Evolutionary conservation across 345 rosid species (phyloP).

Genomic region (Boechera divaricarpa): DNA sequence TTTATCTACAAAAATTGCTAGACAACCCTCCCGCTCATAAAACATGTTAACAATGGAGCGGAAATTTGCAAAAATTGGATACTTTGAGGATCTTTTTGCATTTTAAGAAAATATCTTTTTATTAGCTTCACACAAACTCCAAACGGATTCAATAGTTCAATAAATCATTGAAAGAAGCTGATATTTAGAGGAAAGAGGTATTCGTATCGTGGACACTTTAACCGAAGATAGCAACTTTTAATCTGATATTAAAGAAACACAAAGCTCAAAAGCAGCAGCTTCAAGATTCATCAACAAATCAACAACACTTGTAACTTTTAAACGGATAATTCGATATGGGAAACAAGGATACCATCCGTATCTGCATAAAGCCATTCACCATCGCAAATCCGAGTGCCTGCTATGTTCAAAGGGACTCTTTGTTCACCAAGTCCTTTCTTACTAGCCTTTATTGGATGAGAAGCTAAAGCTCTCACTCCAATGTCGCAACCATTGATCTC

Average conservation of each 20-base stretch:
- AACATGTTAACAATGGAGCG: background rate
- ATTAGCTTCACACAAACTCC: slow-evolving; percentile 10
- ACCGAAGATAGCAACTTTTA: background rate
- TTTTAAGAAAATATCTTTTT: background rate
- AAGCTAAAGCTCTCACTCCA: slow-evolving; percentile 80
- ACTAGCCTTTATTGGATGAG: slow-evolving; percentile 84
- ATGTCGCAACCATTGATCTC: slow-evolving; percentile 89
- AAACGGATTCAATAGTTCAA: background rate
- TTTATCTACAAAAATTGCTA: no score
- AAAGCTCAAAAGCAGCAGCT: slow-evolving; percentile 16
- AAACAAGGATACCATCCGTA: slow-evolving; percentile 80
- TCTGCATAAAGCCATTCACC: slow-evolving; percentile 93
- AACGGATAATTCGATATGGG: slow-evolving; percentile 62
- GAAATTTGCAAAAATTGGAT: background rate
- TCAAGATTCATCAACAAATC: slow-evolving; percentile 14
- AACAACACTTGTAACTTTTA: slow-evolving; percentile 18
- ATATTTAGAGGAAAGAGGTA: no score
- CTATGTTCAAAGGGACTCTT: slow-evolving; percentile 68
- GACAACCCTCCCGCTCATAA: background rate
- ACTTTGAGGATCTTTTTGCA: background rate
- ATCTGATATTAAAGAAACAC: slow-evolving; percentile 14
- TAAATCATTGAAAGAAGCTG: slow-evolving; percentile 1
- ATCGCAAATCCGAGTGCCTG: slow-evolving; percentile 70
- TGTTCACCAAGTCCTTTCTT: slow-evolving; percentile 75
- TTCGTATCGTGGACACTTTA: no score